Percentiles rank a stretch among this genome's conserved stretches.
Evolutionary conservation across 1,139 yeast species (phyloP).

Genomic region (Zhuliangozyma parablackwelliae): DNA sequence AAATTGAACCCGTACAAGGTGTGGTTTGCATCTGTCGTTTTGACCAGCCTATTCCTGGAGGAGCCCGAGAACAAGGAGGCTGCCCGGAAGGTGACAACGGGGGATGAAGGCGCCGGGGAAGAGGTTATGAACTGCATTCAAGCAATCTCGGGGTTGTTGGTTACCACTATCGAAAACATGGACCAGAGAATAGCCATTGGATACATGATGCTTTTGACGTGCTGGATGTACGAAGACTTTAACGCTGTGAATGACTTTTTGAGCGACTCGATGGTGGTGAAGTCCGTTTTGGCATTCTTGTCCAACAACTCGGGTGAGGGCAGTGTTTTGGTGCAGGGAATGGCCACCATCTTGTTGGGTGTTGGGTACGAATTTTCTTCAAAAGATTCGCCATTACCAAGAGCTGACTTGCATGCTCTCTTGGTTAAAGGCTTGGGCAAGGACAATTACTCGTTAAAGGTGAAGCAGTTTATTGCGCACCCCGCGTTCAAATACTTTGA

Average conservation of each 20-base stretch:
- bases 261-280: constrained; percentile 60
- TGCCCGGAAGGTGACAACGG: constrained; percentile 57
- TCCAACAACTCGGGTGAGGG: constrained; percentile 58
- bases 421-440: constrained; percentile 70
- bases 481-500: constrained; percentile 52
- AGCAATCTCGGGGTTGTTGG: constrained; percentile 71
- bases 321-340: constrained; percentile 64
- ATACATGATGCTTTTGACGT: constrained; percentile 68
- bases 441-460: constrained; percentile 71
- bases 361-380: constrained; percentile 79
- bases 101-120: constrained; percentile 64
- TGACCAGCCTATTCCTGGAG: constrained; percentile 60
- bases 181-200: constrained; percentile 81
- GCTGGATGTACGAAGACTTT: constrained; percentile 77
- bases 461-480: constrained; percentile 67
- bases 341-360: constrained; percentile 71
- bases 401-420: constrained; percentile 59
- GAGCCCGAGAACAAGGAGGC: constrained; percentile 51
- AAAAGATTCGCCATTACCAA: constrained; percentile 62
- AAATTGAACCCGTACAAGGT: constrained; percentile 79
- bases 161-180: constrained; percentile 56
- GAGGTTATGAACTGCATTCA: constrained; percentile 74
- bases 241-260: constrained; percentile 75
- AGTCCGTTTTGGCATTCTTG: constrained; percentile 63
- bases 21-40: constrained; percentile 77